A percentile compares a stretch with the other conserved stretches of the same genome.
phyloP scores from a whole-genome alignment of 768 basidiomycete genomes.

The Suillus hirtellus region DNA sequence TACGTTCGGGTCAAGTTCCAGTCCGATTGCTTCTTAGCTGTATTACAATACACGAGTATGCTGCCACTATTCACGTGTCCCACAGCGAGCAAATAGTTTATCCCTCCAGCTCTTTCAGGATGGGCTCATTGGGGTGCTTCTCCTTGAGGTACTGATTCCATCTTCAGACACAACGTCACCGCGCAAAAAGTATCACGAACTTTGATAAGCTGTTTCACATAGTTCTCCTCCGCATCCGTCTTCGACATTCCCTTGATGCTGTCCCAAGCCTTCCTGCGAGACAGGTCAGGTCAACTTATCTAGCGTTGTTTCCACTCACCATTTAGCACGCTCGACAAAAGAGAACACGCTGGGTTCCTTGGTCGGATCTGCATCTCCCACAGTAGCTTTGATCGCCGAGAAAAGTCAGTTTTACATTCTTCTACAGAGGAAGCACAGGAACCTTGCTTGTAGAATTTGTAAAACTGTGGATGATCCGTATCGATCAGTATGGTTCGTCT shows the following conservation, averaged over 20 bases:
- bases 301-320: conserved; percentile 45
- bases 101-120: conserved; percentile 2
- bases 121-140: not conserved
- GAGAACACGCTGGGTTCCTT: conserved; percentile 66
- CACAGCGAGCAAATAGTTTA: not conserved
- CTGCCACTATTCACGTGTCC: not conserved
- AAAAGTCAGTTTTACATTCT: not conserved
- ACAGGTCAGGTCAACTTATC: conserved; percentile 5
- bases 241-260: conserved; percentile 65
- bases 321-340: conserved; percentile 88
- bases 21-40: not conserved
- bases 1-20: not conserved
- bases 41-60: not conserved
- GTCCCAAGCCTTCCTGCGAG: conserved; percentile 83
- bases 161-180: not conserved
- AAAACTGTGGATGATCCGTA: conserved; percentile 63
- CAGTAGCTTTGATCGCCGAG: conserved; percentile 51
- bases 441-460: conserved; percentile 94
- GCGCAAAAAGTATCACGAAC: conserved; percentile 40
- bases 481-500: conserved; percentile 5
- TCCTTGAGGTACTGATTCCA: conserved; percentile 4
- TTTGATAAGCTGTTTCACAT: conserved; percentile 73
- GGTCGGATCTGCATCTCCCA: conserved; percentile 71
- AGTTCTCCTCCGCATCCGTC: conserved; percentile 71
- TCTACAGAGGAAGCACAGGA: conserved; percentile 14